Evolutionary conservation across 2,329 filamentous ascomycete genomes (phyloP), one percentile per base, ranked within the genome.

Genomic region (Colletotrichum limetticola): DNA sequence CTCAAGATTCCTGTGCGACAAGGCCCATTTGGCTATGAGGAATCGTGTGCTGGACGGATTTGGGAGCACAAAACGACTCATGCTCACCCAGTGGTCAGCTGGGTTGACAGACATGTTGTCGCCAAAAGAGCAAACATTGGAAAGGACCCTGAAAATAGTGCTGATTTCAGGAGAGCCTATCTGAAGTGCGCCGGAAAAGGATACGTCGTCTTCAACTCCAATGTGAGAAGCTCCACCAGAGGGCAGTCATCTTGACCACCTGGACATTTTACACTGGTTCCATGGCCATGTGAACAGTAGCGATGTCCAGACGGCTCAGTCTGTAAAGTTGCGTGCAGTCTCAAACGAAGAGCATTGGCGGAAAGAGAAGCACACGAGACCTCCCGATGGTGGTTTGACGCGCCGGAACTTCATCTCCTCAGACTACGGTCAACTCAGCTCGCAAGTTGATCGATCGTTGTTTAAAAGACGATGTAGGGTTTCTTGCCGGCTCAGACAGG

Each of bases 341-440:
- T 22, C 42, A 8, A 49, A 22, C 7, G 42, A 49, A 49, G 42
- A 49, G 42, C 42, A 49, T 22, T n/a, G 19, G 42, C 19, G 42
- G 19, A 9, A 49, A 49, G 42, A 19, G 42, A 49, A 49, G 42
- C 42, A 49, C 42, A 49, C 42, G 19, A 49, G 19, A 49, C 19
- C 19, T 35, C 11, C 30, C 46, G 24, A 28, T 35, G 57, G 61
- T 49, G 52, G 46, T 56, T 30, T 22, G 8, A 12, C 28, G 8
- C 16, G n/a, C 59, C 69, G 69, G 69, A 72, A 66, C 69, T 63
- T 69, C 65, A 69, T 53, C 69, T 72, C 69, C 69, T 72, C 5
- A 28, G 65, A 49, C 11, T 11, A 32, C 37, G 19, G 22, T 64
- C 19, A 35, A 55, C 49, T 64, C 49, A 37, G 42, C 19, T 28